Base-by-base conservation (phyloP, 192 early-diverging fungal species). In the Coemansia reversa region DNA sequence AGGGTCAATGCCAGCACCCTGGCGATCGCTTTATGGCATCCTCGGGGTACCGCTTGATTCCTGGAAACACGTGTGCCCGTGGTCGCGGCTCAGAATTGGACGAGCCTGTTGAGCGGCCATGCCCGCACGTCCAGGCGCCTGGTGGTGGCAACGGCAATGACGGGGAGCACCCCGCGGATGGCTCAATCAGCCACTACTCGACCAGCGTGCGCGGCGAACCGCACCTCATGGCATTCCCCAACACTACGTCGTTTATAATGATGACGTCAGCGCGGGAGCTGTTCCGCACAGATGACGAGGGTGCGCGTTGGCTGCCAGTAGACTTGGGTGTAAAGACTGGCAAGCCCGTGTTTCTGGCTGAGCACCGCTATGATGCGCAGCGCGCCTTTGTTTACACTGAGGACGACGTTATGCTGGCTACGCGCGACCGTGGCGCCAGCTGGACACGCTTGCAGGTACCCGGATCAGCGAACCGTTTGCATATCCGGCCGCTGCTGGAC, bases 31-130 rank as follows among this genome's bases (percentile, higher is more conserved):
- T 93, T 69, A 58, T 82, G 55, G 92, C 87, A 3, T 88, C 85
- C 0, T 87, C 89, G 0, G 94, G 94, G 6, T 94, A 90, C 63
- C 88, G 92, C 6, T 79, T 86, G 59, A 88, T 97, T 60, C 92
- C 94, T 11, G 95, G 94, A 18, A 86, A 94, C 80, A 85, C 83
- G 0, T 97, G 95, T 69, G 66, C 84, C 16, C 65, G 73, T 33
- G 68, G 73, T 18, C 45, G 67, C 53, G 77, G 74, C 18, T 68
- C 74, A 23, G 58, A 71, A 48, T 66, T 86, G 39, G 88, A 91
- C 60, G 79, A 81, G 39, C 83, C 87, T 7, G 73, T 85, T 23
- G 82, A 85, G 20, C 83, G 81, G 58, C 78, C 67, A 5, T 86
- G 85, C 30, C 77, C 82, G 16, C 65, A 67, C n/a, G 77, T 79